A percentile compares a stretch with the other conserved stretches of the same genome.
Conservation (phyloP, 2,329 filamentous ascomycete genomes). For the Aspergillus pseudonomiae region DNA sequence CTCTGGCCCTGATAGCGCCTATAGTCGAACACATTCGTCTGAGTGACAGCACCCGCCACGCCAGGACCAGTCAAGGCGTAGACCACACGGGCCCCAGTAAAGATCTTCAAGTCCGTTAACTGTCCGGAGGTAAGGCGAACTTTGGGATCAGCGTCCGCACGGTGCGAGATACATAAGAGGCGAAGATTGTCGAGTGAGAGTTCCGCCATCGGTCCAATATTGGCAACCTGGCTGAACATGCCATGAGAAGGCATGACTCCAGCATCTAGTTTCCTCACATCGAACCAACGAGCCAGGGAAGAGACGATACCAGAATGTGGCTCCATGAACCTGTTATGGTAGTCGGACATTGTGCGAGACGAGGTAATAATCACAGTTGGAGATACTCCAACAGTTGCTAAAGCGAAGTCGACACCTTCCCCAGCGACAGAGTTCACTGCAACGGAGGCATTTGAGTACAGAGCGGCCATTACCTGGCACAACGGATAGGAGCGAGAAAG, state of each 20-base stretch:
- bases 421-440: conserved; percentile 88
- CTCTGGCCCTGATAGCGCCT: conserved; percentile 53
- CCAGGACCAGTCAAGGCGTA: conserved; percentile 81
- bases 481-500: conserved; percentile 80
- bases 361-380: conserved; percentile 83
- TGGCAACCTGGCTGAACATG: conserved; percentile 55
- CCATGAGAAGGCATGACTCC: conserved; percentile 74
- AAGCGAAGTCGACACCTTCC: conserved; percentile 67
- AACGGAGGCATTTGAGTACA: conserved; percentile 82
- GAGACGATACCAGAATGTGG: conserved; percentile 66
- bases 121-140: conserved; percentile 68
- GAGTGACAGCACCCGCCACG: conserved; percentile 86
- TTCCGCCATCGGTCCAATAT: conserved; percentile 43
- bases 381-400: conserved; percentile 73
- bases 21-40: conserved; percentile 89
- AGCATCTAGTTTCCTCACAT: conserved; percentile 69
- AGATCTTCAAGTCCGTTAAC: conserved; percentile 79
- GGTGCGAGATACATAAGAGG: conserved; percentile 77
- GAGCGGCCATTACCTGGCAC: conserved; percentile 75
- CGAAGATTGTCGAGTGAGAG: conserved; percentile 69
- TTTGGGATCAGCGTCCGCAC: conserved; percentile 61
- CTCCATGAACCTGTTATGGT: conserved; percentile 64
- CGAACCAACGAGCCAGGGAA: conserved; percentile 70
- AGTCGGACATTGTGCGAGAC: conserved; percentile 69
- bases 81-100: conserved; percentile 76